phyloP scores from a whole-genome alignment of 1,284 basidiomycete species.

The Cryptococcus sp. region DNA sequence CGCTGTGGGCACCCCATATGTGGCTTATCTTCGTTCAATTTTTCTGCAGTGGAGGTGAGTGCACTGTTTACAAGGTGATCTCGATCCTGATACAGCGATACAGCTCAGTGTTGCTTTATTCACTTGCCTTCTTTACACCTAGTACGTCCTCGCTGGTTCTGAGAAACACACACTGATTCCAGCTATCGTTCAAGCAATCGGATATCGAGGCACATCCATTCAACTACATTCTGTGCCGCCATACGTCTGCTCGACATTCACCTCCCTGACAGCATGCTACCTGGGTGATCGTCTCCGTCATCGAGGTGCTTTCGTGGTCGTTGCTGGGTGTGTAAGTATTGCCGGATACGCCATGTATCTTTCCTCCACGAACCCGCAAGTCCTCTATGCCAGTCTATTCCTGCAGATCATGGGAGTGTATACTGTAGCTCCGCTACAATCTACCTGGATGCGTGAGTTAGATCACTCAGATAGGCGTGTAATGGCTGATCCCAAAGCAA shows the following conservation, averaged over 20 bases:
- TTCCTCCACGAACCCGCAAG: constrained; percentile 21
- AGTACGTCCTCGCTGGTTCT: constrained; percentile 6
- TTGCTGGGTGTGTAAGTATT: constrained; percentile 23
- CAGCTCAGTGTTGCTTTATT: constrained; percentile 55
- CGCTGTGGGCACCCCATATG: constrained; percentile 16
- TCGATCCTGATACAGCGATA: too few species aligned
- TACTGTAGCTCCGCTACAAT: constrained; percentile 27
- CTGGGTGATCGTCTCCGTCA: constrained; percentile 56
- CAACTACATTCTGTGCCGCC: constrained; percentile 55
- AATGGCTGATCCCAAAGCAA: constrained; percentile 41
- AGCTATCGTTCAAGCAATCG: constrained; percentile 53
- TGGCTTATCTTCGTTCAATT: constrained; percentile 25
- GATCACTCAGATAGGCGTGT: background rate
- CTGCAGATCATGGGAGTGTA: constrained; percentile 42
- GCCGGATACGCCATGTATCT: constrained; percentile 41
- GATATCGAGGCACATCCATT: constrained; percentile 45
- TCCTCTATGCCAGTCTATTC: constrained; percentile 40
- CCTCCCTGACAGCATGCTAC: constrained; percentile 53
- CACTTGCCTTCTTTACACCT: constrained; percentile 51
- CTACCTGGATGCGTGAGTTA: constrained; percentile 34
- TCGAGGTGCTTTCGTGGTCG: constrained; percentile 47
- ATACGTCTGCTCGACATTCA: constrained; percentile 54
- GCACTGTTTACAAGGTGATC: constrained; percentile 38
- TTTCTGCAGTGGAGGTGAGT: constrained; percentile 24
- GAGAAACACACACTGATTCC: constrained; percentile 1